Evolutionary conservation across 1,284 basidiomycete species (phyloP), one percentile per base, ranked within the genome.

Genomic region (Chondrostereum purpureum): DNA sequence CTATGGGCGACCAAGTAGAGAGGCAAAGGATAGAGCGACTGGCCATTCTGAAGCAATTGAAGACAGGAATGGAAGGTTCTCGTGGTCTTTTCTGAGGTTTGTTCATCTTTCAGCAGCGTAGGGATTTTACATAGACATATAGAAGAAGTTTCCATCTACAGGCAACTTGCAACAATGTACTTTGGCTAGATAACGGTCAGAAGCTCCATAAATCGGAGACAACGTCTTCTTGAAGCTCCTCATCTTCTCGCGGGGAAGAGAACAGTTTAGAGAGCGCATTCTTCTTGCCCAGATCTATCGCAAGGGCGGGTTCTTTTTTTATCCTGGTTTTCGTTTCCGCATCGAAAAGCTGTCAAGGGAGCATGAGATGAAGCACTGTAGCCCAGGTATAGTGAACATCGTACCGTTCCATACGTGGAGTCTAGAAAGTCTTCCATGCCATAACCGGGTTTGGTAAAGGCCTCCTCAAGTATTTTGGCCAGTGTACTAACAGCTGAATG

Each of bases 391-490:
- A n/a, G n/a, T n/a, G n/a, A n/a, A n/a, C n/a, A n/a, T 73, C 88
- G 55, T 54, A 95, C 91, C 42, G 92, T 97, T 12, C 73, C 77
- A 59, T 97, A 99, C 0, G 91, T 92, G 62, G 98, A 92, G 66
- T 99, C 96, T 58, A 98, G 65, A 62, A 99, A 99, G 62, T 99
- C 96, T 55, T 99, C 96, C 75, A 97, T 80, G 20, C 79, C 73
- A 65, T 94, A 98, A 20, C 76, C 75, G 10, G 87, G 89, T 58
- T 94, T 94, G 5, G 92, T 97, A 64, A 99, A 98, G 1, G 89
- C 87, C 60, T 96, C 93, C 10, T 78, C 77, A 51, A 98, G 88
- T 44, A 99, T 84, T 55, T 87, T 83, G 13, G 82, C 83, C 43
- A 99, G 65, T 0, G 91, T 92, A 6, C 88, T 81, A 6, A 96